Conservation (phyloP, 495 filamentous ascomycete species). For the Amniculicola lignicola region DNA sequence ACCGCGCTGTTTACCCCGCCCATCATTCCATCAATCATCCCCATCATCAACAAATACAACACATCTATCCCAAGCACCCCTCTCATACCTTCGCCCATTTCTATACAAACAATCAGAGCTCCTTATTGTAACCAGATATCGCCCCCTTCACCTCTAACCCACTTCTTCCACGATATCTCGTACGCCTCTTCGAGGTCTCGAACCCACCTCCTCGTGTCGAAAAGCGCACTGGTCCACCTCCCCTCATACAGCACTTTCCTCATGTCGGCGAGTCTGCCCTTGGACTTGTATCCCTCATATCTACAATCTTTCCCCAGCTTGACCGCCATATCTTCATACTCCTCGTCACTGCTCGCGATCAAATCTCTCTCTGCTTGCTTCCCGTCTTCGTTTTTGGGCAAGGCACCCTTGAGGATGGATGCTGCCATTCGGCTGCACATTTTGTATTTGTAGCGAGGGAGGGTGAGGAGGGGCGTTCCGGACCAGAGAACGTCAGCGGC, state of each 20-base stretch:
- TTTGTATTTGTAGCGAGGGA: conserved; percentile 95
- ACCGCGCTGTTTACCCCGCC: too few relatives aligned
- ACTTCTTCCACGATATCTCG: conserved; percentile 78
- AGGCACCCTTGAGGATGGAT: conserved; percentile 83
- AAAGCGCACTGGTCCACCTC: conserved; percentile 79
- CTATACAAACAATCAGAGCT: too few relatives aligned
- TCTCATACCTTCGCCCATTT: too few relatives aligned
- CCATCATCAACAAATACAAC: too few relatives aligned
- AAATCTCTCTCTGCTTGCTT: conserved; percentile 68
- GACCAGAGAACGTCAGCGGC: conserved; percentile 96
- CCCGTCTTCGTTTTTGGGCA: conserved; percentile 68
- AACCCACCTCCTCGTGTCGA: conserved; percentile 93
- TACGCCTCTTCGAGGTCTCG: conserved; percentile 86
- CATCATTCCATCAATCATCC: too few relatives aligned
- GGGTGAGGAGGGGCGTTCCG: conserved; percentile 85
- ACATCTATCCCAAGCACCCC: too few relatives aligned
- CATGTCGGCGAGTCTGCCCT: conserved; percentile 68
- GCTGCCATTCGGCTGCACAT: conserved; percentile 99
- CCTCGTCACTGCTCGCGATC: conserved; percentile 69
- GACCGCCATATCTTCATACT: conserved; percentile 80
- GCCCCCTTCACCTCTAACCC: conserved; percentile 81
- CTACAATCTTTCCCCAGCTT: conserved; percentile 63
- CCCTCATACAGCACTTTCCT: conserved; percentile 75
- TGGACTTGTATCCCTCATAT: conserved; percentile 48
- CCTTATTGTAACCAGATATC: conserved; percentile 78